Evolutionary conservation across 106 monocot species (phyloP).

Genomic region (Cymbidium sinense): DNA sequence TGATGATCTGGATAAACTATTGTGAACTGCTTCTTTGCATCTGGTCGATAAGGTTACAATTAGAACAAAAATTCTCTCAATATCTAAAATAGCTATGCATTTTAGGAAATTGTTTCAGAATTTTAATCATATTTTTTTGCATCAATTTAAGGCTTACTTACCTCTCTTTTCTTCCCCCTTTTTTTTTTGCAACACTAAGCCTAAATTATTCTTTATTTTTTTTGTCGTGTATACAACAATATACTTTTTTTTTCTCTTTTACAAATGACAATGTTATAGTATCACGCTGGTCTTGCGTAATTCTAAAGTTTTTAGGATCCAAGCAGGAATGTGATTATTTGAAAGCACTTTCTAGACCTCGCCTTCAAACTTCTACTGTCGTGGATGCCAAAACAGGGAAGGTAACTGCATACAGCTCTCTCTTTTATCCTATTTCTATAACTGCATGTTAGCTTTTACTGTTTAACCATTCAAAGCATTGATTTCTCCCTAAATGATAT

Average conservation of each 20-base stretch:
- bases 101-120: neutral
- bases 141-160: neutral
- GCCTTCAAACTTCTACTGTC: constrained; percentile 76
- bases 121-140: neutral
- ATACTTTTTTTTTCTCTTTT: neutral
- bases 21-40: neutral
- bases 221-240: neutral
- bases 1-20: neutral
- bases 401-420: constrained; percentile 28
- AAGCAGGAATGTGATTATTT: constrained; percentile 90
- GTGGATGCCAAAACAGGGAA: constrained; percentile 84
- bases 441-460: constrained; percentile 1
- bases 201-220: neutral
- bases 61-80: neutral
- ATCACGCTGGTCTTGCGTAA: neutral
- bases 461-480: neutral
- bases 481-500: neutral
- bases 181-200: neutral
- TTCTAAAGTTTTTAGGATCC: neutral
- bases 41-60: neutral
- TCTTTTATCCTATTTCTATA: neutral
- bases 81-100: neutral
- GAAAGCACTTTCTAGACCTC: constrained; percentile 66
- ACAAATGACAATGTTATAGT: neutral
- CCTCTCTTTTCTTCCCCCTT: neutral